Conservation (phyloP, 148 eudicot species). For the Talinum fruticosum region DNA sequence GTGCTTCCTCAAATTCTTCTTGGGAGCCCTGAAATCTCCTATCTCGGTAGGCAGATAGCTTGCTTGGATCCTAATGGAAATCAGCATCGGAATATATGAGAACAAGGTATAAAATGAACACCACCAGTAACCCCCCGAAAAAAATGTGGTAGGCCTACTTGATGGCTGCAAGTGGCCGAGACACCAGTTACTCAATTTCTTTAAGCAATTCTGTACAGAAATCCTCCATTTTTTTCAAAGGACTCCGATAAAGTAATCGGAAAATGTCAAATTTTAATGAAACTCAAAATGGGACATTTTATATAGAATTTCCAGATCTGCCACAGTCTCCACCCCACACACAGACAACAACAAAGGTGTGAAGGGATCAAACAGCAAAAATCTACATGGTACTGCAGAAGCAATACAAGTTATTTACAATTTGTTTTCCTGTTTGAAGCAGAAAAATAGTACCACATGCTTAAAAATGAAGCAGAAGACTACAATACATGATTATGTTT, state of each 20-base stretch:
- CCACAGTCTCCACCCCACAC: no score
- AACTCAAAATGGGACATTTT: no score
- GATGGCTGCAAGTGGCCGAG: no score
- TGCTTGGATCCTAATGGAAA: constrained; percentile 47
- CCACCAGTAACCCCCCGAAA: neutral
- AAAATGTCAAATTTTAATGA: no score
- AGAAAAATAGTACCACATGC: neutral
- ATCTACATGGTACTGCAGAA: neutral
- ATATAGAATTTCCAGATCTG: no score
- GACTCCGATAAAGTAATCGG: no score
- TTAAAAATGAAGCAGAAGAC: neutral
- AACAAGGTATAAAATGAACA: neutral
- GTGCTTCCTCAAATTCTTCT: constrained; percentile 89
- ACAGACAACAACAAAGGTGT: neutral
- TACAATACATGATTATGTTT: neutral
- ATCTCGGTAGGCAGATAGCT: constrained; percentile 76
- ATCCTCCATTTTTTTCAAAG: no score
- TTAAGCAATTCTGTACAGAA: no score
- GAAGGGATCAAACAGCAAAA: neutral
- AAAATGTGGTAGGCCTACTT: no score
- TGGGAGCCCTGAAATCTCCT: constrained; percentile 87
- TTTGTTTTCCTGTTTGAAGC: neutral
- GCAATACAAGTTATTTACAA: neutral
- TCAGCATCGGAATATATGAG: neutral
- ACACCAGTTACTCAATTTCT: no score